phyloP scores from a whole-genome alignment of 148 eudicot genomes.

The Gaultheria prostrata region DNA sequence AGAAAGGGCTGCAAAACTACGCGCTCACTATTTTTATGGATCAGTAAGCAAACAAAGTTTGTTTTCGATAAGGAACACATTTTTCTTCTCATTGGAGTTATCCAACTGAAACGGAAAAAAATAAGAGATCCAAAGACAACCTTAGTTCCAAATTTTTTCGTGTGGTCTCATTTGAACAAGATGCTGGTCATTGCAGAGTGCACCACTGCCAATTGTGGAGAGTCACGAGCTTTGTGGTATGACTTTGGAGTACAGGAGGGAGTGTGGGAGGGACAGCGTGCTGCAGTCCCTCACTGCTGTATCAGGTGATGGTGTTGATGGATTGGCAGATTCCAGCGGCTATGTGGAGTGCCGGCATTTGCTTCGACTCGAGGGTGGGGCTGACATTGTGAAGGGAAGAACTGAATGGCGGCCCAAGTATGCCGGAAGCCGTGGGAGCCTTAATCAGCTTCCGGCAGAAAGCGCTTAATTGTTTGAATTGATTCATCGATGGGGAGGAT shows the following conservation, averaged over 20 bases:
- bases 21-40: not conserved
- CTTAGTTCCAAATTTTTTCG: not conserved
- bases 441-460: constrained; percentile 35
- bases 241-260: constrained; percentile 88
- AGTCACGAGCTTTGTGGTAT: constrained; percentile 75
- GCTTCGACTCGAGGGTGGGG: constrained; percentile 75
- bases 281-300: constrained; percentile 75
- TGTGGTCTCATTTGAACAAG: not conserved
- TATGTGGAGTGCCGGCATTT: constrained; percentile 79
- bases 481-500: not conserved
- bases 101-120: not conserved
- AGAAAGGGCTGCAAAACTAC: not conserved
- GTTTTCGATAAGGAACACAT: not conserved
- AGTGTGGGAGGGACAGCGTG: constrained; percentile 79
- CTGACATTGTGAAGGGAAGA: constrained; percentile 76
- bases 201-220: constrained; percentile 68
- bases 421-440: constrained; percentile 37
- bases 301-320: constrained; percentile 41
- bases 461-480: constrained; percentile 23
- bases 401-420: constrained; percentile 88
- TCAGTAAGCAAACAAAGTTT: not conserved
- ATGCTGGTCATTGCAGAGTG: constrained; percentile 55
- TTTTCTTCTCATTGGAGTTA: not conserved
- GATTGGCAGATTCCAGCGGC: constrained; percentile 42
- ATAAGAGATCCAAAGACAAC: not conserved